Percentiles rank a stretch among this genome's conserved stretches.
Evolutionary conservation across 2,329 filamentous ascomycete species (phyloP).

Genomic region (Tolypocladium sp.): DNA sequence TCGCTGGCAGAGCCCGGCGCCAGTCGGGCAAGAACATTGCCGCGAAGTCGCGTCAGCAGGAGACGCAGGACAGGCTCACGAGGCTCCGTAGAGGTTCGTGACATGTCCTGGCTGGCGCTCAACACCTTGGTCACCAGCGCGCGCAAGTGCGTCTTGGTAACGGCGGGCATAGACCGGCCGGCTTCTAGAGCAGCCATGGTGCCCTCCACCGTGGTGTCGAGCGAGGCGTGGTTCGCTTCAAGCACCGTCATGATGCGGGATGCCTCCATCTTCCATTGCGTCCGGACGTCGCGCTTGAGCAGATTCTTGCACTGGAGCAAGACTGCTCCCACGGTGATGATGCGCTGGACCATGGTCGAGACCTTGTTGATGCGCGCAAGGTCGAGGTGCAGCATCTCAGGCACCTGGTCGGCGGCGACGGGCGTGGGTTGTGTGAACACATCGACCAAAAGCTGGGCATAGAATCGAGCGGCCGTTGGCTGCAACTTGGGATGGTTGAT

Average conservation of each 20-base stretch:
- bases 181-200: conserved; percentile 55
- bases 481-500: conserved; percentile 52
- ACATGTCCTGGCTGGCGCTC: conserved; percentile 37
- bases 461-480: conserved; percentile 60
- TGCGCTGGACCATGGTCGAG: conserved; percentile 35
- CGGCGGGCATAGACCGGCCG: conserved; percentile 54
- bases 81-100: conserved; percentile 29
- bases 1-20: conserved; percentile 59
- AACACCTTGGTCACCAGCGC: conserved; percentile 49
- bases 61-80: conserved; percentile 54
- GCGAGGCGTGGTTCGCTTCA: conserved; percentile 41
- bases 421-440: conserved; percentile 60
- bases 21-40: conserved; percentile 56
- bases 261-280: conserved; percentile 68
- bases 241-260: conserved; percentile 61
- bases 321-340: conserved; percentile 66
- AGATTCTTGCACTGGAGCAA: conserved; percentile 75
- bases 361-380: conserved; percentile 45
- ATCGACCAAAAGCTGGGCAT: conserved; percentile 67
- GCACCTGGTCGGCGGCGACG: conserved; percentile 45
- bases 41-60: conserved; percentile 56
- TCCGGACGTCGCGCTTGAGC: conserved; percentile 69
- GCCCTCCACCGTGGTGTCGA: conserved; percentile 48
- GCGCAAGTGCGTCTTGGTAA: conserved; percentile 50
- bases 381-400: conserved; percentile 68